These are phyloP conservation scores for Schwanniomyces vanrijiae DNA, from an alignment of 805 yeast genomes.

Conservation along the genomic window DNA sequence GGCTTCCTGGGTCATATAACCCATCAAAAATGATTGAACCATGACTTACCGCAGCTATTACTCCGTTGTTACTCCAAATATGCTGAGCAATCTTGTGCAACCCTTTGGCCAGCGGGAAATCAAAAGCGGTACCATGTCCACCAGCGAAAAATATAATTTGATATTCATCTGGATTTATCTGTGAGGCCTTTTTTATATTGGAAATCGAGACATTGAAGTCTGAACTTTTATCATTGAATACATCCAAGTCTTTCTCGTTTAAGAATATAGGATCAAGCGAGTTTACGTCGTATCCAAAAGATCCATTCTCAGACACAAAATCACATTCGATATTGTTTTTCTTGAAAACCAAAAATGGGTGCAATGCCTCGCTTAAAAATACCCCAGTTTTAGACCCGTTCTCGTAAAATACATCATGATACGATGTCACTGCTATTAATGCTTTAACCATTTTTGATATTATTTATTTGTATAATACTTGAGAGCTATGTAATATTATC, in stretches of 20 bases:
- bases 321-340: constrained; percentile 39
- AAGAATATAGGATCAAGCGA: constrained; percentile 37
- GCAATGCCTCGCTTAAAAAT: constrained; percentile 52
- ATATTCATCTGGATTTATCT: constrained; percentile 45
- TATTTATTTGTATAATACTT: not conserved
- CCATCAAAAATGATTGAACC: constrained; percentile 54
- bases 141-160: constrained; percentile 56
- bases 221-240: constrained; percentile 32
- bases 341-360: constrained; percentile 48
- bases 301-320: constrained; percentile 55
- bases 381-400: constrained; percentile 58
- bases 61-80: constrained; percentile 49
- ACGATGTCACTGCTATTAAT: constrained; percentile 37
- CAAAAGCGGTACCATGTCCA: constrained; percentile 59
- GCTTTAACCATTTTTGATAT: constrained; percentile 23
- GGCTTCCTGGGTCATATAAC: constrained; percentile 33
- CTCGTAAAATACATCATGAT: constrained; percentile 44
- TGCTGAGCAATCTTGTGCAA: constrained; percentile 43
- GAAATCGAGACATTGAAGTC: constrained; percentile 36
- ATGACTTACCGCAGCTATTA: constrained; percentile 61
- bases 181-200: constrained; percentile 43
- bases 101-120: constrained; percentile 48
- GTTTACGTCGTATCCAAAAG: constrained; percentile 51
- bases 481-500: not conserved
- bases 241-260: constrained; percentile 40